Conservation (phyloP, 2,329 filamentous ascomycete genomes). For the Aureobasidium sp. region DNA sequence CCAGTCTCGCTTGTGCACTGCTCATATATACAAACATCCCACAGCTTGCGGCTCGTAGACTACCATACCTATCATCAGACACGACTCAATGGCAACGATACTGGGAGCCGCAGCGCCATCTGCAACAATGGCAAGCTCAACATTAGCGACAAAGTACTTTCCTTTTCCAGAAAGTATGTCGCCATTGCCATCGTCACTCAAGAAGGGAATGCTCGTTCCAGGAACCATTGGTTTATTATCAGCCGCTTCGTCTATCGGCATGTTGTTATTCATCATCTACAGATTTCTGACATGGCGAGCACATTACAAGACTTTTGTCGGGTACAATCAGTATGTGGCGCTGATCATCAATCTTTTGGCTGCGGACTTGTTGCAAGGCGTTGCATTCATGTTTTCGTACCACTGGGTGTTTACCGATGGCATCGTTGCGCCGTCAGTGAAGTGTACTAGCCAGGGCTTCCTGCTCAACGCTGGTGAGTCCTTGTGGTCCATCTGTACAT, state of each 20-base stretch:
- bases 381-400: conserved; percentile 57
- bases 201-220: conserved; percentile 26
- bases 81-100: conserved; percentile 1
- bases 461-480: conserved; percentile 58
- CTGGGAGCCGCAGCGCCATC: background rate
- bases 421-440: conserved; percentile 47
- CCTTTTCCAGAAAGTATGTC: conserved; percentile 26
- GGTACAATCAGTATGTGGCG: conserved; percentile 59
- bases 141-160: conserved; percentile 22
- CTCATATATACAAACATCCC: background rate
- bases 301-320: conserved; percentile 27
- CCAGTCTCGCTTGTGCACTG: background rate
- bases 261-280: conserved; percentile 28
- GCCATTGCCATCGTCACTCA: conserved; percentile 20
- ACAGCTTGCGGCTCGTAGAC: background rate
- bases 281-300: conserved; percentile 27
- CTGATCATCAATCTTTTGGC: conserved; percentile 63
- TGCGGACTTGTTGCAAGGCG: conserved; percentile 60
- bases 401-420: conserved; percentile 50
- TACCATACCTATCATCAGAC: background rate
- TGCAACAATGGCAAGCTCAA: conserved; percentile 6
- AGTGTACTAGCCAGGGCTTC: conserved; percentile 62
- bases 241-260: conserved; percentile 23
- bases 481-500: conserved; percentile 28
- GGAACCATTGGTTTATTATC: conserved; percentile 27